Base-by-base conservation (phyloP, 2,329 filamentous ascomycete genomes). In the Ophiostoma ips region DNA sequence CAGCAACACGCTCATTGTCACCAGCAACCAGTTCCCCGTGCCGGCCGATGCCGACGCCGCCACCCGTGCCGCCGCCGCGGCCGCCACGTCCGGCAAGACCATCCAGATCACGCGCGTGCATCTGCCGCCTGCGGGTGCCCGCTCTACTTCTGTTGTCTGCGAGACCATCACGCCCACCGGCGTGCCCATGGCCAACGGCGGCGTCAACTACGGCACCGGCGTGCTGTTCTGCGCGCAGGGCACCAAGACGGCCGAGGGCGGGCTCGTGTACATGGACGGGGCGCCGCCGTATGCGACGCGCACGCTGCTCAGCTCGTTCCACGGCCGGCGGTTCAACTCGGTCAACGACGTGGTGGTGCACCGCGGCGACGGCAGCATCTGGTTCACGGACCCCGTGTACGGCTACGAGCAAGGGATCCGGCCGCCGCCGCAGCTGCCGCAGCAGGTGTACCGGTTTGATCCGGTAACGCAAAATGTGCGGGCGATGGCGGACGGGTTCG, bases 331-430 rank as follows among this genome's bases (percentile, higher is more conserved):
- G 5, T 73, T 75, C 58, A 73, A 72, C 59, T 70, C 66, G 28
- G 61, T 67, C 28, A 69, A 71, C 53, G 65, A 66, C 51, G 67
- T 71, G 2, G 60, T 64, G 1, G 59, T 66, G 6, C 61, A 64
- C 12, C 38, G 21, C 2, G 37, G 24, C 3, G 66, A 71, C 52
- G 67, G 67, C 0, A 58, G 58, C 1, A 54, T 74, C 15, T 75
- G 71, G 71, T 74, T 75, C 55, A 72, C 71, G 1, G 72, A 75
- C 55, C 64, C 68, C 0, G 60, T 59, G 31, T 65, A 68, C 51
- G 71, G 70, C 3, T 63, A 66, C 50, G 66, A 71, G 52, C 63
- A 66, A 51, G 67, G 67, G 12, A 69, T 73, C 45, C 64, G 72
- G 21, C 64, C 61, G 1, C 53, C 55, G 36, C 71, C 71, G 5